Conservation (phyloP, 78 protist species). For the Monosiga brevicollis region DNA sequence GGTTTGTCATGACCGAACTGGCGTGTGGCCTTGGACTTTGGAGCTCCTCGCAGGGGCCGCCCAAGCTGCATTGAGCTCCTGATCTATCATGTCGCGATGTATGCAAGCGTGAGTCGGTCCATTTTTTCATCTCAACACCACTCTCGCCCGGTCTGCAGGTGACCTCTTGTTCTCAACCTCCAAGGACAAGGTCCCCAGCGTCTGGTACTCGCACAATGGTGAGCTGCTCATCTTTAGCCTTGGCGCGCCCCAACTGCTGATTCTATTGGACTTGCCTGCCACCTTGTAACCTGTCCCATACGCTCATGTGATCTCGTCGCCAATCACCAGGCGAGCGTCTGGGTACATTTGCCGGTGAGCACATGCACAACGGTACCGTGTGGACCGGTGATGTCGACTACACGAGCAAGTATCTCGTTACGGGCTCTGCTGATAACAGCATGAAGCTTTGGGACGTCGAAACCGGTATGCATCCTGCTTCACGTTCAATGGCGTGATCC, state of each 20-base stretch:
- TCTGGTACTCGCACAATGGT: conserved; percentile 12
- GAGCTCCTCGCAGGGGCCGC: no score
- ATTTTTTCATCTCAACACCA: no score
- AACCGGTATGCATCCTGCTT: conserved; percentile 50
- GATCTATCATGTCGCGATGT: no score
- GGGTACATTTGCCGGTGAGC: conserved; percentile 79
- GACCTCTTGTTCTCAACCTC: conserved; percentile 81
- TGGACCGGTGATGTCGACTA: conserved; percentile 61
- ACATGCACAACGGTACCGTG: conserved; percentile 76
- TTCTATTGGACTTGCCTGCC: not conserved
- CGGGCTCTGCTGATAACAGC: conserved; percentile 65
- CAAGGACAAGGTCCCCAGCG: conserved; percentile 49
- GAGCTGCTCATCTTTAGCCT: not conserved
- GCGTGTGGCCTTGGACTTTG: no score
- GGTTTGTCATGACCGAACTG: no score
- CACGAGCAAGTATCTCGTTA: conserved; percentile 37
- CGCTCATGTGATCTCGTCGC: not conserved
- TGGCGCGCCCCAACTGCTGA: not conserved
- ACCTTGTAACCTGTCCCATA: not conserved
- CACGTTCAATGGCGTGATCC: not conserved
- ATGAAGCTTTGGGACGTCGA: conserved; percentile 69
- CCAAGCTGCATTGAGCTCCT: no score
- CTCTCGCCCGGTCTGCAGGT: no score
- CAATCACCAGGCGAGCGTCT: conserved; percentile 69
- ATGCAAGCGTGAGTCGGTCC: no score